These are phyloP conservation scores for Erythrobasidium hasegawianum DNA, from an alignment of 1,284 basidiomycete genomes.

Conservation along the genomic window DNA sequence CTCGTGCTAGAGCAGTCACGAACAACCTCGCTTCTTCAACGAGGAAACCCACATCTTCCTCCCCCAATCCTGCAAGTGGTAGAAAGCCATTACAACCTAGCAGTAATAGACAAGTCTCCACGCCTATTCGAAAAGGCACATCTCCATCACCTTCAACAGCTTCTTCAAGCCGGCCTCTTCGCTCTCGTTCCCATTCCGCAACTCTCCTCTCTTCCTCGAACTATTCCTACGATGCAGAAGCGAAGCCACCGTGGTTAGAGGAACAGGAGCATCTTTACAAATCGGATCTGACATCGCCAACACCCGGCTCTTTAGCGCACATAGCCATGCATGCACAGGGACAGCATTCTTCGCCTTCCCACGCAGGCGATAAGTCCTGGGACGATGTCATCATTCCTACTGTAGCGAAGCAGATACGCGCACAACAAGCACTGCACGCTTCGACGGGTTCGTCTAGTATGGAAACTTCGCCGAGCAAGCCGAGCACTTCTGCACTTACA, in stretches of 20 bases:
- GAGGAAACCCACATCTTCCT: not conserved
- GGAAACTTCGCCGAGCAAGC: no score
- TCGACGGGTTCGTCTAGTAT: not conserved
- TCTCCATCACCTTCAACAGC: slow-evolving; percentile 1
- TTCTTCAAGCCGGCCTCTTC: not conserved
- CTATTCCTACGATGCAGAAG: slow-evolving; percentile 19
- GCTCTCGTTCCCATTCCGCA: slow-evolving; percentile 9
- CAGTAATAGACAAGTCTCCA: slow-evolving; percentile 16
- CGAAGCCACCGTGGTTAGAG: slow-evolving; percentile 31
- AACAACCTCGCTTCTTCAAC: not conserved
- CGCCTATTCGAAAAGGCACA: slow-evolving; percentile 2
- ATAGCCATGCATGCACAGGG: slow-evolving; percentile 21
- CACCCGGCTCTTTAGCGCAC: slow-evolving; percentile 23
- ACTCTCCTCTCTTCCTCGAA: slow-evolving; percentile 2
- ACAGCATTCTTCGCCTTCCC: not conserved
- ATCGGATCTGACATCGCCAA: slow-evolving; percentile 14
- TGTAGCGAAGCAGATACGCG: slow-evolving; percentile 32
- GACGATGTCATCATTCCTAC: slow-evolving; percentile 32
- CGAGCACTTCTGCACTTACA: not conserved
- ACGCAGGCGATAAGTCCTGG: slow-evolving; percentile 12
- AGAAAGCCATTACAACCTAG: slow-evolving; percentile 7
- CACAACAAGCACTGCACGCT: slow-evolving; percentile 8
- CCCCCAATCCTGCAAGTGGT: slow-evolving; percentile 1
- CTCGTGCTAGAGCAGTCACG: not conserved
- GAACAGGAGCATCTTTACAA: slow-evolving; percentile 17